A percentile compares a stretch with the other conserved stretches of the same genome.
Evolutionary conservation across 495 filamentous ascomycete species (phyloP).

Genomic region (Xylaria venustula): DNA sequence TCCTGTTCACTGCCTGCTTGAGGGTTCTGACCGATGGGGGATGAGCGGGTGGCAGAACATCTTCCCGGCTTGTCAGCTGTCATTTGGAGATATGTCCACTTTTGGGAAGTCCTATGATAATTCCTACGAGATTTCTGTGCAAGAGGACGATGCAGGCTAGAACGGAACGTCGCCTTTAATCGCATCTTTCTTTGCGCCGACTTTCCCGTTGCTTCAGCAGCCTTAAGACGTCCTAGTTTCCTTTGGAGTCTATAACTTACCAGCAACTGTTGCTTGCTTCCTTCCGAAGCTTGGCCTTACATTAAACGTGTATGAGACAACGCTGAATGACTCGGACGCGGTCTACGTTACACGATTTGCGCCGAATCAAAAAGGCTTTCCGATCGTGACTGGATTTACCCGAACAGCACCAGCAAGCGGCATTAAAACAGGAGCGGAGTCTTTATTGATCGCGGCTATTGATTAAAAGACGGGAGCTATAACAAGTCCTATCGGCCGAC

Average conservation of each 20-base stretch:
- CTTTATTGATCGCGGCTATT: neutral
- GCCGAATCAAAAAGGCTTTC: conserved; percentile 15
- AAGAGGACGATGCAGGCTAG: conserved; percentile 26
- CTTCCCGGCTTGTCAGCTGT: conserved; percentile 24
- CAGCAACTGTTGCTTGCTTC: neutral
- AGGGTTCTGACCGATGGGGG: neutral
- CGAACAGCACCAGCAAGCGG: neutral
- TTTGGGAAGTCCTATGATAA: conserved; percentile 20
- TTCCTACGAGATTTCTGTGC: conserved; percentile 19
- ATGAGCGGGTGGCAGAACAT: conserved; percentile 26
- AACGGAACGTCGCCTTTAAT: conserved; percentile 16
- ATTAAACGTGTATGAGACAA: conserved; percentile 19
- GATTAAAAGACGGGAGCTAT: neutral
- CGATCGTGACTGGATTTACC: neutral
- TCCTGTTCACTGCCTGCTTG: conserved; percentile 22
- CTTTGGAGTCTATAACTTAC: neutral
- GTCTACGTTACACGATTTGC: conserved; percentile 37
- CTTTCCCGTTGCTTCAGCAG: conserved; percentile 19
- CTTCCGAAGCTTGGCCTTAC: neutral
- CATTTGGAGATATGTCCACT: conserved; percentile 26
- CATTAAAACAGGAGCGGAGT: neutral
- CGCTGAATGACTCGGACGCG: conserved; percentile 17
- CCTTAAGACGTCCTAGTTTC: neutral
- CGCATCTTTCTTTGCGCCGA: conserved; percentile 24
- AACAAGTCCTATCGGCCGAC: neutral